These are phyloP conservation scores for Umbelopsis sp. DNA, from an alignment of 192 early-diverging fungal genomes.

Conservation along the genomic window DNA sequence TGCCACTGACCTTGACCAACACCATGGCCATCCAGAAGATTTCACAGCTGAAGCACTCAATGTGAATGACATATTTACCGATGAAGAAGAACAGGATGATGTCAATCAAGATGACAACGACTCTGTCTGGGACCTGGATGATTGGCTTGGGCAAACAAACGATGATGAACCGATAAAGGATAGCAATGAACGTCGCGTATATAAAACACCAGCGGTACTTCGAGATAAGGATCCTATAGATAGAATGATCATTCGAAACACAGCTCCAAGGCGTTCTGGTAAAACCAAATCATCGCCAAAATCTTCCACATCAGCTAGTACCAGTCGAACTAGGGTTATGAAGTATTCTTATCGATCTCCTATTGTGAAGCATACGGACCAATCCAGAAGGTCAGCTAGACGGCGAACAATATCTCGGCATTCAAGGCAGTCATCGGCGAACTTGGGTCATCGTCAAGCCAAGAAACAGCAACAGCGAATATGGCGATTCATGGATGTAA, in stretches of 20 bases:
- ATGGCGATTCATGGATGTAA: slow-evolving; percentile 5
- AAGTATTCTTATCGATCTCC: neutral
- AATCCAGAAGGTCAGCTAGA: neutral
- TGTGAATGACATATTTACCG: slow-evolving; percentile 5
- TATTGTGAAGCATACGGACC: neutral
- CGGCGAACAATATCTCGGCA: neutral
- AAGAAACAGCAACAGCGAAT: neutral
- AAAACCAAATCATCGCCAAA: neutral
- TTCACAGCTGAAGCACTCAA: neutral
- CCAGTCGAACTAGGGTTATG: neutral
- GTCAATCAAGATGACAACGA: neutral
- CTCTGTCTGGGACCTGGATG: neutral
- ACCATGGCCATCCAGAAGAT: neutral
- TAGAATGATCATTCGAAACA: slow-evolving; percentile 2
- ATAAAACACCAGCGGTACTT: neutral
- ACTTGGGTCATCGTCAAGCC: neutral
- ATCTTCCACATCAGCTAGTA: neutral
- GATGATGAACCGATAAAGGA: neutral
- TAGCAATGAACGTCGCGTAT: neutral
- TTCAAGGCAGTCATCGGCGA: neutral
- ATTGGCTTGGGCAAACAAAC: neutral
- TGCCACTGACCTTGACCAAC: neutral
- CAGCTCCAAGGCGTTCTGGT: neutral
- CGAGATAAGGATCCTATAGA: slow-evolving; percentile 8
- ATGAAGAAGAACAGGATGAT: neutral